A percentile compares a stretch with the other conserved stretches of the same genome.
These are phyloP conservation scores for Lecanicillium sp. DNA, from an alignment of 2,329 filamentous ascomycete genomes.

Conservation along the genomic window DNA sequence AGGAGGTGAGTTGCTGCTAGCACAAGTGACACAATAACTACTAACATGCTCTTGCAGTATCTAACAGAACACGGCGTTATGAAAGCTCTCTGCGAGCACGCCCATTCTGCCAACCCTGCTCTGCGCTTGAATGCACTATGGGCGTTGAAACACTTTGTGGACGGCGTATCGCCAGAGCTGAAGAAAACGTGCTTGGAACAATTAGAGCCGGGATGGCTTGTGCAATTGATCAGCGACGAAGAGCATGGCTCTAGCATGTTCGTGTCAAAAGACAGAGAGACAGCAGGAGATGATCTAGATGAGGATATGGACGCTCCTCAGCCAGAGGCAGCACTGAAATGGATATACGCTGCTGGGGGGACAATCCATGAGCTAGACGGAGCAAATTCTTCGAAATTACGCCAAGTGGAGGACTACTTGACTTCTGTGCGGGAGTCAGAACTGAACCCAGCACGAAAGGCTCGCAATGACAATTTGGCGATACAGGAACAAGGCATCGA, in stretches of 20 bases:
- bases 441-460: slow-evolving; percentile 56
- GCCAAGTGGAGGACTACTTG: slow-evolving; percentile 41
- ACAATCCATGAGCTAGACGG: slow-evolving; percentile 23
- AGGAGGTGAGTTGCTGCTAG: slow-evolving; percentile 52
- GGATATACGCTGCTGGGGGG: slow-evolving; percentile 25
- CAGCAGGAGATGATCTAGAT: slow-evolving; percentile 35
- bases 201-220: slow-evolving; percentile 70
- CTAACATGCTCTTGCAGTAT: slow-evolving; percentile 38
- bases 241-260: slow-evolving; percentile 44
- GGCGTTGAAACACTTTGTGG: slow-evolving; percentile 86
- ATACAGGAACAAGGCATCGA: slow-evolving; percentile 89
- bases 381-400: slow-evolving; percentile 33
- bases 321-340: slow-evolving; percentile 33
- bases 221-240: slow-evolving; percentile 64
- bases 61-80: slow-evolving; percentile 69
- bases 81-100: slow-evolving; percentile 71
- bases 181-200: slow-evolving; percentile 73
- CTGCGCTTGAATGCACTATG: slow-evolving; percentile 81
- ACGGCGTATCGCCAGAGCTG: slow-evolving; percentile 59
- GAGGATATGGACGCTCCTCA: slow-evolving; percentile 51
- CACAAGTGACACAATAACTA: slow-evolving; percentile 4
- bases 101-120: slow-evolving; percentile 70
- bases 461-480: slow-evolving; percentile 68
- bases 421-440: slow-evolving; percentile 54
- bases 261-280: slow-evolving; percentile 21